Evolutionary conservation across 2,329 filamentous ascomycete species (phyloP), one percentile per base, ranked within the genome.

Genomic region (Penicillium sp.): DNA sequence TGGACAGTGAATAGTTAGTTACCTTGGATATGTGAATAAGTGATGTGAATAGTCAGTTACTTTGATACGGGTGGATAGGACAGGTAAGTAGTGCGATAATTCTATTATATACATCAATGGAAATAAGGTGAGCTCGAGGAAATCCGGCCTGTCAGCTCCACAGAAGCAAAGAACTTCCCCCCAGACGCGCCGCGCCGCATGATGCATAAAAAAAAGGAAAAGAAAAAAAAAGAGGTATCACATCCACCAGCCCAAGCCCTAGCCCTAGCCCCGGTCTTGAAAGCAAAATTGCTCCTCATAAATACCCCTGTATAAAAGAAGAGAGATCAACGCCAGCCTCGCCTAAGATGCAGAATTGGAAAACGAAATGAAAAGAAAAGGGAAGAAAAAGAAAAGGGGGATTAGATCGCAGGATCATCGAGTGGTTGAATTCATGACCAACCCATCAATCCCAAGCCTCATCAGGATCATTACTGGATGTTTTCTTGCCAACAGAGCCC

Each of bases 391-490:
- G 32, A 30, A 30, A 29, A 30, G 12, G 32, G 17, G 9, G 15
- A 17, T 34, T 10, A 34, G 15, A 34, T 34, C 12, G 32, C n/a
- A 32, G n/a, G 18, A 21, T 43, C 27, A 29, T 46, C 13, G 13
- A 18, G 24, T 27, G 26, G 41, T 48, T 48, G 49, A 39, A 39
- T 36, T 27, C 27, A 45, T 17, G 43, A 36, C 33, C 37, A 8
- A 52, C 60, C 53, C 39, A 34, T 39, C 39, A 66, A 29, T 63
- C 57, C 62, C 62, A 68, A 46, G 59, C 64, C 20, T 68, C 68
- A 10, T 71, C 71, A 21, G 71, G 69, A 27, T 76, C 73, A 10
- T 64, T 66, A 52, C 74, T 75, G n/a, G 65, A 63, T 51, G 63
- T 61, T 53, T 70, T 72, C 55, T 68, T 71, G 37, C 65, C 64